Conservation (phyloP, 306 rosid species). For the Ochetophila trinervis region DNA sequence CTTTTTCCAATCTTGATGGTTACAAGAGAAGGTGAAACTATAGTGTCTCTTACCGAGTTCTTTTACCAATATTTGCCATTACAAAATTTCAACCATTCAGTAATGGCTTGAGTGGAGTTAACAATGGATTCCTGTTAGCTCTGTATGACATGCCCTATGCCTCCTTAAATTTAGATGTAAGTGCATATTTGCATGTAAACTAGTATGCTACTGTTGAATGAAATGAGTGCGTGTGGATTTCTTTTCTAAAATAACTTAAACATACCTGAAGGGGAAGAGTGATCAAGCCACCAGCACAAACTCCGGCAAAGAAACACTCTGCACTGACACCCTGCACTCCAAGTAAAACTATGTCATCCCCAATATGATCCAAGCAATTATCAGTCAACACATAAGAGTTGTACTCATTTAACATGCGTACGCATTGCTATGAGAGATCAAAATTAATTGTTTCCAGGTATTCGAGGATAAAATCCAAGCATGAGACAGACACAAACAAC, state of each 20-base stretch:
- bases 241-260: constrained; percentile 4
- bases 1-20: neutral
- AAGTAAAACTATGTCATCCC: constrained; percentile 7
- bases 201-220: neutral
- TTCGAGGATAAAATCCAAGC: neutral
- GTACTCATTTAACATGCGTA: neutral
- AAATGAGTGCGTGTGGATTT: neutral
- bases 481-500: neutral
- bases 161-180: neutral
- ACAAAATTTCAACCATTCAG: neutral
- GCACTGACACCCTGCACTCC: constrained; percentile 53
- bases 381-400: neutral
- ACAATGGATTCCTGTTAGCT: neutral
- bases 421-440: neutral
- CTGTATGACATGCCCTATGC: neutral
- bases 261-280: constrained; percentile 61
- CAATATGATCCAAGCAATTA: neutral
- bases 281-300: constrained; percentile 61
- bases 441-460: neutral
- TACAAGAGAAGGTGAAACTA: too few species aligned
- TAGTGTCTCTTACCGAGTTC: too few species aligned
- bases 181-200: neutral
- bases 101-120: neutral
- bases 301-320: constrained; percentile 61
- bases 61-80: too few species aligned